These are phyloP conservation scores for Favolaschia claudopus DNA, from an alignment of 768 basidiomycete species.

Conservation along the genomic window DNA sequence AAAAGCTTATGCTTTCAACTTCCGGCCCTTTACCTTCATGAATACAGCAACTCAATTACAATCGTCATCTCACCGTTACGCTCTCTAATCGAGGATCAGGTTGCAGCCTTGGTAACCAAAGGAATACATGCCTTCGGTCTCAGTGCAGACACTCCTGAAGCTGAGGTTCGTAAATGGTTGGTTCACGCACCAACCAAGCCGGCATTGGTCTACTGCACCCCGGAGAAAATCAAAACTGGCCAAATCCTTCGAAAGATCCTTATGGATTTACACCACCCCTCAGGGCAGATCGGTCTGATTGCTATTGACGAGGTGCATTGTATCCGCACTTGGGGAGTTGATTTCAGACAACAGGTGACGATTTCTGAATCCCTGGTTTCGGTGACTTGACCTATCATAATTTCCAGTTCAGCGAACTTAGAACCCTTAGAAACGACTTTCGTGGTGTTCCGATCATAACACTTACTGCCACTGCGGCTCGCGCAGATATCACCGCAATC, in stretches of 20 bases:
- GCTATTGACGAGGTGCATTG: conserved; percentile 20
- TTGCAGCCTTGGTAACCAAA: conserved; percentile 53
- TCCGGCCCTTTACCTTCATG: conserved; percentile 60
- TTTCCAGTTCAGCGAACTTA: conserved; percentile 56
- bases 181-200: neutral
- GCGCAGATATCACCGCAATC: conserved; percentile 65
- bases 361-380: neutral
- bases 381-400: neutral
- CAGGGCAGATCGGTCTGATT: neutral
- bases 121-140: conserved; percentile 54
- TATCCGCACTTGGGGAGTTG: neutral
- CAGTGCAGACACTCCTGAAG: neutral
- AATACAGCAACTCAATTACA: conserved; percentile 61
- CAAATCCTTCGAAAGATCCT: neutral
- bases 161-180: neutral
- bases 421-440: conserved; percentile 60
- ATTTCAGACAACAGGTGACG: conserved; percentile 1
- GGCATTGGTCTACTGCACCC: conserved; percentile 9
- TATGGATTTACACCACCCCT: neutral
- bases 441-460: conserved; percentile 76
- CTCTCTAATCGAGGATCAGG: conserved; percentile 74
- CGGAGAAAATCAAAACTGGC: neutral
- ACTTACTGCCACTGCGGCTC: conserved; percentile 76
- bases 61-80: conserved; percentile 74
- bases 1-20: conserved; percentile 72